Percentiles rank a stretch among this genome's conserved stretches.
Evolutionary conservation across 1,284 basidiomycete genomes (phyloP).

Genomic region (Ustilago tritici): DNA sequence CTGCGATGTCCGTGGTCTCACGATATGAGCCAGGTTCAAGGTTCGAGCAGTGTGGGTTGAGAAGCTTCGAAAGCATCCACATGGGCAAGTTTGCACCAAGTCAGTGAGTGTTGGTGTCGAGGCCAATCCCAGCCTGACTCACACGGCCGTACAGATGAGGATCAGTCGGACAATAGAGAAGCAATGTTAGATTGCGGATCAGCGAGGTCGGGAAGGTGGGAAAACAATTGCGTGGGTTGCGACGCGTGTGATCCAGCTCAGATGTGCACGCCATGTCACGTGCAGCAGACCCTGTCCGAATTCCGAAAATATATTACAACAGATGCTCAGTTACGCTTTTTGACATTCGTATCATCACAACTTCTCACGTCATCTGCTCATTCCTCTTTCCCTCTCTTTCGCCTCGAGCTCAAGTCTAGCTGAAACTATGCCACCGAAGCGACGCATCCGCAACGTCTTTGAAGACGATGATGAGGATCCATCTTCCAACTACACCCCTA

Average conservation of each 20-base stretch:
- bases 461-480: slow-evolving; percentile 45
- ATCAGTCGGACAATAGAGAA: no score
- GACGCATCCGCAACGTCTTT: slow-evolving; percentile 48
- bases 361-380: neutral
- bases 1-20: neutral
- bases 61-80: neutral
- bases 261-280: neutral
- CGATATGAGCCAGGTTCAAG: neutral
- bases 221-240: no score
- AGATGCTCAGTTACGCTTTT: neutral
- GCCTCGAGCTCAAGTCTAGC: neutral
- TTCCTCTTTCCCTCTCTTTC: neutral
- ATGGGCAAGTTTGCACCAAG: neutral
- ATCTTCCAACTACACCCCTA: neutral
- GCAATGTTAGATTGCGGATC: no score
- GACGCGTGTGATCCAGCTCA: no score
- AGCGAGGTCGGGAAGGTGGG: no score
- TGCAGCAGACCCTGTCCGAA: neutral
- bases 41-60: neutral
- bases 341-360: neutral
- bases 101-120: neutral
- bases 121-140: neutral
- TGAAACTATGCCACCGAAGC: slow-evolving; percentile 43
- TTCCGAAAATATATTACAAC: neutral
- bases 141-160: no score